These are phyloP conservation scores for Pythium grandisporangium DNA, from an alignment of 352 stramenopile genomes.

Conservation along the genomic window DNA sequence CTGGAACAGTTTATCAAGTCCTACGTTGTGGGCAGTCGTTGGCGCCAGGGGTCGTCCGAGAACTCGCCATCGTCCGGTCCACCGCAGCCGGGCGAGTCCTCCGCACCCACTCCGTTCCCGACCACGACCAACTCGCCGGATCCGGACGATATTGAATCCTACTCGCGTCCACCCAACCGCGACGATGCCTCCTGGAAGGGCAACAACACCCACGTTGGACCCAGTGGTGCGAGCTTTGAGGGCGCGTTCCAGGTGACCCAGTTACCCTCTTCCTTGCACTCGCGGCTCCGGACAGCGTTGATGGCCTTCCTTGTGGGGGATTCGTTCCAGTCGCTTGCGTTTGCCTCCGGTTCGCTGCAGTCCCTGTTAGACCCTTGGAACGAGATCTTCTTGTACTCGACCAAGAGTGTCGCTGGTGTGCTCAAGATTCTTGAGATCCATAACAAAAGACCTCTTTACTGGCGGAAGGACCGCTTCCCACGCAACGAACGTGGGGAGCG, in stretches of 20 bases:
- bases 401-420: not conserved
- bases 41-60: not conserved
- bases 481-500: no score
- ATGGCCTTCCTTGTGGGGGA: constrained; percentile 14
- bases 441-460: constrained; percentile 5
- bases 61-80: not conserved
- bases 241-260: no score
- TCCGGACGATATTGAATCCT: not conserved
- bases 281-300: constrained; percentile 1
- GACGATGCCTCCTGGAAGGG: no score
- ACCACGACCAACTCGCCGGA: not conserved
- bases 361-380: constrained; percentile 8
- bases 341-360: not conserved
- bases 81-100: not conserved
- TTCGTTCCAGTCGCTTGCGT: constrained; percentile 6
- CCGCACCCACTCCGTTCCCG: not conserved
- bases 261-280: no score
- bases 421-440: constrained; percentile 3
- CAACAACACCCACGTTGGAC: no score
- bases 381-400: constrained; percentile 5
- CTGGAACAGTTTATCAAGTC: constrained; percentile 18
- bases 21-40: constrained; percentile 7
- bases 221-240: not conserved
- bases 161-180: no score
- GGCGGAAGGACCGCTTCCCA: constrained; percentile 8